Evolutionary conservation across 2,329 filamentous ascomycete genomes (phyloP), one percentile per base, ranked within the genome.

Genomic region (Aureobasidium sp.): DNA sequence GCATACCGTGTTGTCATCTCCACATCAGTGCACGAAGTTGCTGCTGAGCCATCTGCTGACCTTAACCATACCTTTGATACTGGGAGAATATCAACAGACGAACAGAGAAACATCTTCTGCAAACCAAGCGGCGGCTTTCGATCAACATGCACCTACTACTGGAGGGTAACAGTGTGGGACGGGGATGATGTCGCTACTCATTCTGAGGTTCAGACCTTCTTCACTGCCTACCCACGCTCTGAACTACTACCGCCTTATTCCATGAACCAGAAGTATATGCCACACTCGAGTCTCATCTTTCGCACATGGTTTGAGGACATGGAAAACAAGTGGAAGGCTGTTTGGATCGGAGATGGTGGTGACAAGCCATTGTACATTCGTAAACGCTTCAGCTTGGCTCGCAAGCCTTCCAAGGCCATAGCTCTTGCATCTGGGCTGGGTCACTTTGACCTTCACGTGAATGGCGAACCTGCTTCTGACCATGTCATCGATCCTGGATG

Each of bases 261-360:
- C 64, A 76, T 77, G 73, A 76, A 76, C 55, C 74, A 76, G 58
- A 50, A 39, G 36, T 59, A 77, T 63, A 77, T 77, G 74, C 74
- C 74, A 11, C 74, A 77, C 59, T 71, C 71, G 5, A 75, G 73
- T 39, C 68, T 77, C 13, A 76, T 77, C 60, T 76, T 77, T 61
- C 70, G 74, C 30, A 72, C 74, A 6, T 77, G 74, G 75, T 76
- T 76, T 58, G 74, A 76, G 63, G 72, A 76, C 42, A 71, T 74
- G 61, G 64, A 66, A 21, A 74, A 76, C 62, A 68, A 73, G 39
- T 76, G 74, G 73, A 75, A 76, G 58, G 74, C 69, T 4, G 73
- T 75, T 1, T 76, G 74, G 74, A 72, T 77, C 34, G 74, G 74
- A 16, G 67, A 77, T 55, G 72, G 73, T 37, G 69, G 72, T 29